Percentiles rank a stretch among this genome's conserved stretches.
These are phyloP conservation scores for Podila horticola DNA, from an alignment of 192 early-diverging fungal genomes.

Conservation along the genomic window DNA sequence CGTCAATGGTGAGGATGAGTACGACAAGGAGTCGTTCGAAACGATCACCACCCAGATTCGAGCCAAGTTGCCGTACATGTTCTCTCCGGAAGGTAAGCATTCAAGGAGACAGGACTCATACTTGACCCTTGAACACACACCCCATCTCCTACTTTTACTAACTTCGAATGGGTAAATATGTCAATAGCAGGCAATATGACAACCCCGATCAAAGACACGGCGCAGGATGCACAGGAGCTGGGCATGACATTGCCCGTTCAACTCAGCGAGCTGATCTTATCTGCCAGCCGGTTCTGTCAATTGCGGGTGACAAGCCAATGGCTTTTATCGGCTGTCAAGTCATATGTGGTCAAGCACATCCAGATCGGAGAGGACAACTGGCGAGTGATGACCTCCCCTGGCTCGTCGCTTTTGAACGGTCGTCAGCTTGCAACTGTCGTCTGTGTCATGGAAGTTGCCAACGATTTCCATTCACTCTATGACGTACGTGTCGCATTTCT, in stretches of 20 bases:
- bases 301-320: constrained; percentile 57
- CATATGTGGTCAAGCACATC: constrained; percentile 57
- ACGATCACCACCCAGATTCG: constrained; percentile 42
- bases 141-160: too few relatives aligned
- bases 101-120: too few relatives aligned
- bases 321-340: constrained; percentile 54
- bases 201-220: constrained; percentile 47
- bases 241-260: constrained; percentile 42
- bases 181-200: constrained; percentile 53
- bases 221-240: constrained; percentile 37
- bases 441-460: constrained; percentile 57
- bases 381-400: constrained; percentile 81
- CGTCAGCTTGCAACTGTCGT: constrained; percentile 68
- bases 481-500: constrained; percentile 37
- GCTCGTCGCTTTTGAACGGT: constrained; percentile 76
- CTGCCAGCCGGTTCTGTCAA: constrained; percentile 58
- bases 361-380: constrained; percentile 76
- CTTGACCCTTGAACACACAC: too few relatives aligned
- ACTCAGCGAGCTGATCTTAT: constrained; percentile 47
- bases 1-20: constrained; percentile 46
- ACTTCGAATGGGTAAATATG: background rate
- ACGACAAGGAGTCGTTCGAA: constrained; percentile 40
- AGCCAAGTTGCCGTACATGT: constrained; percentile 48
- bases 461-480: constrained; percentile 59
- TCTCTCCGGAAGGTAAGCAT: constrained; percentile 42